These are phyloP conservation scores for Sesbania bispinosa DNA, from an alignment of 306 rosid genomes.

Conservation along the genomic window DNA sequence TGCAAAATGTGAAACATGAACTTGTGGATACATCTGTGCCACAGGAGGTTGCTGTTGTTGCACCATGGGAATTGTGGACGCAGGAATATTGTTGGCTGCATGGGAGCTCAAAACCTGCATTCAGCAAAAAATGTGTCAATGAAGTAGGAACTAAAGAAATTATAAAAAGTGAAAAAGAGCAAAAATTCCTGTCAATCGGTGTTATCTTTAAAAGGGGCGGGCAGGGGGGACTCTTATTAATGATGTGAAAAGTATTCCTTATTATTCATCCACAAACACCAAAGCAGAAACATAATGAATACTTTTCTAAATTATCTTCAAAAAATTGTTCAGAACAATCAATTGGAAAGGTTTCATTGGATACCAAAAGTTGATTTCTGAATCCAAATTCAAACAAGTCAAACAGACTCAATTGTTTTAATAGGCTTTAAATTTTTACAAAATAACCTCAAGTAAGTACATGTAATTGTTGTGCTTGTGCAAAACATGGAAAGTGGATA, in stretches of 20 bases:
- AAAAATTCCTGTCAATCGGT: neutral
- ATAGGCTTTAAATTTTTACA: too few relatives aligned
- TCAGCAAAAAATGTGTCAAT: slow-evolving; percentile 8
- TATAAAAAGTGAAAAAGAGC: neutral
- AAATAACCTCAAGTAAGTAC: too few relatives aligned
- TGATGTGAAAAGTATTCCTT: neutral
- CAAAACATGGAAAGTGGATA: too few relatives aligned
- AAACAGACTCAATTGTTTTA: too few relatives aligned
- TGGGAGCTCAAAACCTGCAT: slow-evolving; percentile 65
- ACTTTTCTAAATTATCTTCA: neutral
- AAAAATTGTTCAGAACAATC: neutral
- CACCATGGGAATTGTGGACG: slow-evolving; percentile 71
- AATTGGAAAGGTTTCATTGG: neutral
- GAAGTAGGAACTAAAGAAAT: neutral
- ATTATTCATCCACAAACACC: neutral
- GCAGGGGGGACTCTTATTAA: neutral
- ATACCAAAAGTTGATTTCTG: neutral
- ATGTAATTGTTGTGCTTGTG: too few relatives aligned
- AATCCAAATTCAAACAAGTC: too few relatives aligned
- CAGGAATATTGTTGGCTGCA: slow-evolving; percentile 48
- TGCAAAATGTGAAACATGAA: slow-evolving; percentile 83
- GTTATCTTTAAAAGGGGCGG: neutral
- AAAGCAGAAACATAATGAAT: neutral
- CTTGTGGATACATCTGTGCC: slow-evolving; percentile 97
- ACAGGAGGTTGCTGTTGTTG: slow-evolving; percentile 85